A percentile compares a stretch with the other conserved stretches of the same genome.
Evolutionary conservation across 441 rosid genomes (phyloP).

Genomic region (Kokia cookei): DNA sequence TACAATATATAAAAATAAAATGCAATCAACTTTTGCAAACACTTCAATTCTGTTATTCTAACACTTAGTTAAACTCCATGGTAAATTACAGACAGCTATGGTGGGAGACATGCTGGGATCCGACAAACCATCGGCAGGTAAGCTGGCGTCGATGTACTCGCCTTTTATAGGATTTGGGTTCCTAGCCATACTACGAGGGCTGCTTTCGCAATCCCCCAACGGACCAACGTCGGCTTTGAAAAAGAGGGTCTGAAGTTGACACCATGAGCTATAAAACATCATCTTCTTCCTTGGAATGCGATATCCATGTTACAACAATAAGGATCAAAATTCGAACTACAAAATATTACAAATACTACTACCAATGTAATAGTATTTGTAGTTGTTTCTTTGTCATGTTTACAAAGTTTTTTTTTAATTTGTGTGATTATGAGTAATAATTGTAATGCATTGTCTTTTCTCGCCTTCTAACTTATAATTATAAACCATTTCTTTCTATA

Average conservation of each 20-base stretch:
- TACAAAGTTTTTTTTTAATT: background rate
- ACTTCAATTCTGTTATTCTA: background rate
- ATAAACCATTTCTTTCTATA: background rate
- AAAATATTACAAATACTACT: background rate
- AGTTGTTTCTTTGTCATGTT: background rate
- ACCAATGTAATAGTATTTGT: background rate
- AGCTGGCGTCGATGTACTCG: constrained; percentile 41
- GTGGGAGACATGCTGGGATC: constrained; percentile 59
- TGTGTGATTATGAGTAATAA: background rate
- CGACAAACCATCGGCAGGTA: constrained; percentile 43
- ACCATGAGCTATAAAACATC: background rate
- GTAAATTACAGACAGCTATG: constrained; percentile 40
- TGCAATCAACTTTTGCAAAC: background rate
- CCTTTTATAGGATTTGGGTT: constrained; percentile 51
- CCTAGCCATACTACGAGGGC: constrained; percentile 59
- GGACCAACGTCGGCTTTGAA: constrained; percentile 39
- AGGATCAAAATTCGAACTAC: background rate
- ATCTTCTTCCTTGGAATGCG: background rate
- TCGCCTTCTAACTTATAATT: background rate
- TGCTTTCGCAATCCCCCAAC: constrained; percentile 27
- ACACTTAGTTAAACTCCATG: background rate
- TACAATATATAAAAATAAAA: too few relatives aligned
- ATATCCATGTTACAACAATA: background rate
- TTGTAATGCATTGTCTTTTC: background rate
- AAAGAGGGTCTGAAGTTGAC: constrained; percentile 34